Percentiles rank a stretch among this genome's conserved stretches.
Evolutionary conservation across 2,329 filamentous ascomycete genomes (phyloP).

Genomic region (Ophiocordyceps camponoti-saundersi): DNA sequence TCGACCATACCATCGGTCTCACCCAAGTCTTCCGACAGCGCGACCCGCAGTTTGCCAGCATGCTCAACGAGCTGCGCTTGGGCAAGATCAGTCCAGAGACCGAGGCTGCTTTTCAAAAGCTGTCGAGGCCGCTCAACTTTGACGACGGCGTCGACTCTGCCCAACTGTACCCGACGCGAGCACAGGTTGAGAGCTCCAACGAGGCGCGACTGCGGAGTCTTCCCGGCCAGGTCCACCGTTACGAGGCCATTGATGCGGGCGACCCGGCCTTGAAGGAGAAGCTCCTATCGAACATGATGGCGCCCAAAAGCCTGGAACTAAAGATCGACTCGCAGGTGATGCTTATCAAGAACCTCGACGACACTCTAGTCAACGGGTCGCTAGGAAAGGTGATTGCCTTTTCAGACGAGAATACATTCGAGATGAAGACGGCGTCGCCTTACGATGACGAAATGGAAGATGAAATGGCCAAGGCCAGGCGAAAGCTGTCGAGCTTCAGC

Average conservation of each 20-base stretch:
- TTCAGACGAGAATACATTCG: constrained; percentile 21
- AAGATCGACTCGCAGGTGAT: constrained; percentile 95
- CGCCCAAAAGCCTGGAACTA: constrained; percentile 60
- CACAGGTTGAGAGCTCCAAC: constrained; percentile 82
- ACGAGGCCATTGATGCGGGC: constrained; percentile 60
- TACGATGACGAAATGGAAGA: constrained; percentile 24
- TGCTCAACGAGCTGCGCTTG: constrained; percentile 96
- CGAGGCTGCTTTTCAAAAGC: constrained; percentile 54
- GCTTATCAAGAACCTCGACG: constrained; percentile 99
- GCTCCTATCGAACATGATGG: constrained; percentile 81
- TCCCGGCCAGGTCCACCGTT: constrained; percentile 49
- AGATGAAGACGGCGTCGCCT: constrained; percentile 21
- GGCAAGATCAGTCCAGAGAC: constrained; percentile 66
- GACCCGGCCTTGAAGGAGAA: constrained; percentile 58
- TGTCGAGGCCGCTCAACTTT: constrained; percentile 55
- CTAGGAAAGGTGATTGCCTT: constrained; percentile 57
- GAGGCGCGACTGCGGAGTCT: constrained; percentile 54
- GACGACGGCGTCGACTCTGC: constrained; percentile 56
- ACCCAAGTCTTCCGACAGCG: constrained; percentile 95
- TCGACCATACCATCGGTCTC: constrained; percentile 88
- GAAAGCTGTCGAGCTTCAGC: constrained; percentile 37
- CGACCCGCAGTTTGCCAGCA: constrained; percentile 72
- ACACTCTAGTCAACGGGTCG: constrained; percentile 83
- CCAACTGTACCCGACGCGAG: constrained; percentile 80
- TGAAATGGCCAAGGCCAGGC: constrained; percentile 29